Base-by-base conservation (phyloP, 768 basidiomycete species). In the Lyophyllum shimeji region DNA sequence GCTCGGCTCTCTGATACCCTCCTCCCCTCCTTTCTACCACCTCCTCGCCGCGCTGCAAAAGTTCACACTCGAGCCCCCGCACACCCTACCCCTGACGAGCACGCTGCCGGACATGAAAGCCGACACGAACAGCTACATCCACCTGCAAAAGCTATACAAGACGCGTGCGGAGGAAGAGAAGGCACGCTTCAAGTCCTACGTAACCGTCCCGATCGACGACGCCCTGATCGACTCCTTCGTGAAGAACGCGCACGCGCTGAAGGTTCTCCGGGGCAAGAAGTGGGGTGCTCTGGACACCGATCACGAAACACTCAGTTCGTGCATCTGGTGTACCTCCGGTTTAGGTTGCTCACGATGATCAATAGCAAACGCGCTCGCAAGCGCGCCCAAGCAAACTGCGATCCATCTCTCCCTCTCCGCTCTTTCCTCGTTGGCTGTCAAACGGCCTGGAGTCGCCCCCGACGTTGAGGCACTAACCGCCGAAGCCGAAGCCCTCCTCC, bases 101-200 rank as follows among this genome's bases (percentile, higher is more conserved):
- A 82, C 91, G 0, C 79, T 98, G 9, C 96, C 96, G 0, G 96
- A 99, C 72, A 98, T 99, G 93, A 95, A 95, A 67, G 86, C 95
- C 17, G 89, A 88, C 65, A 97, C 97, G 5, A 67, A 75, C 20
- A 80, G 81, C 52, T 98, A 98, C 67, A 86, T 97, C 46, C 79
- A 83, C 17, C 79, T 99, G 12, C 95, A 98, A 67, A 85, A 79
- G 40, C 67, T 98, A 55, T 99, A 95, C 76, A 92, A 90, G 64
- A 66, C 77, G 6, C 84, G 86, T 50, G 89, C 94, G 2, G 82
- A 83, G 33, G 80, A 82, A 49, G 92, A 95, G 66, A 87, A 84
- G 65, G 74, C 65, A 17, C 61, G 73, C 0, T 81, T 91, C 67
- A 80, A 79, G 68, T 74, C 74, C 40, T 78, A 80, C 45, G 63